Evolutionary conservation across 139 green algal species (phyloP).

Genomic region (Chlorella sp.): DNA sequence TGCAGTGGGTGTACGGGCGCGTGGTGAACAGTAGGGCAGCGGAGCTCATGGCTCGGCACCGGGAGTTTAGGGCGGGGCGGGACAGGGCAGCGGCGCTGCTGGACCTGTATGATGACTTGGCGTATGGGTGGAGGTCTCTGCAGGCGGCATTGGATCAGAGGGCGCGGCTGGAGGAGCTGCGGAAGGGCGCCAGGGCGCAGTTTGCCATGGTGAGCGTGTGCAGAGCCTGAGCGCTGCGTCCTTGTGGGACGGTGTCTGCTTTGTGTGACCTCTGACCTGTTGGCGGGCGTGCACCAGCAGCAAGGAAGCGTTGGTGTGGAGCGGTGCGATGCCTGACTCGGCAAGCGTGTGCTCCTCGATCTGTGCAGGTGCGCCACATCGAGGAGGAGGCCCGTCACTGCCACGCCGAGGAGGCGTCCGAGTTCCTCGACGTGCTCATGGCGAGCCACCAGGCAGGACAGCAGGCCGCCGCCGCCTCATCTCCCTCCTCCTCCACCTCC

Average conservation of each 20-base stretch:
- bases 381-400: conserved; percentile 32
- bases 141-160: conserved; percentile 15
- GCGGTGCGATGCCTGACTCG: too few relatives aligned
- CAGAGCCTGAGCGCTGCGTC: too few relatives aligned
- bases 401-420: conserved; percentile 28
- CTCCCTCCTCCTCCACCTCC: neutral
- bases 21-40: conserved; percentile 43
- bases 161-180: conserved; percentile 38
- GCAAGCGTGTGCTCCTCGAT: neutral
- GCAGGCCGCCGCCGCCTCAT: neutral
- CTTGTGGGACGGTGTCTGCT: too few relatives aligned
- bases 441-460: conserved; percentile 20
- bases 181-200: conserved; percentile 31
- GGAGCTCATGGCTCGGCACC: conserved; percentile 37
- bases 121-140: conserved; percentile 52
- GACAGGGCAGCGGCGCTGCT: conserved; percentile 41
- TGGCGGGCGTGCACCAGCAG: too few relatives aligned
- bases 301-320: too few relatives aligned
- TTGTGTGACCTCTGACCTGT: too few relatives aligned
- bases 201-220: conserved; percentile 36
- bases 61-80: conserved; percentile 28
- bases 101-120: conserved; percentile 55
- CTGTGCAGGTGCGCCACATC: conserved; percentile 23
- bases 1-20: conserved; percentile 71
- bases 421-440: conserved; percentile 55